Conservation (phyloP, 2,329 filamentous ascomycete genomes). For the Fusarium mexicanum region DNA sequence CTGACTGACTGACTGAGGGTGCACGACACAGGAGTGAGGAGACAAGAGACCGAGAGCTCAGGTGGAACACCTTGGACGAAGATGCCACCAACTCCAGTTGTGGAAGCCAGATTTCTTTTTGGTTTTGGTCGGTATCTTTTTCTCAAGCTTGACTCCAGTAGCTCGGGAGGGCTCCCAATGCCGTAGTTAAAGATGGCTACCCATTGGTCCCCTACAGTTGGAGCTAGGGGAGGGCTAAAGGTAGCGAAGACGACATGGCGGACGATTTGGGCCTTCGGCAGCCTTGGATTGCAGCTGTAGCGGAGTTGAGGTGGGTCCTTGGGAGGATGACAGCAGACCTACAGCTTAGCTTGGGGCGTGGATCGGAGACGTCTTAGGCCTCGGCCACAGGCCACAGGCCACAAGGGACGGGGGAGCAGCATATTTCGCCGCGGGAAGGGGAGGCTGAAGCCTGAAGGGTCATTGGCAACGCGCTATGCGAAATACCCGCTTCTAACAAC, state of each 20-base stretch:
- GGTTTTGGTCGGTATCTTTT: neutral
- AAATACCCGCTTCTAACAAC: conserved; percentile 19
- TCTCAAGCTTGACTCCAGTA: conserved; percentile 16
- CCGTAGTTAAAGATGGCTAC: conserved; percentile 21
- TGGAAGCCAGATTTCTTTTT: neutral
- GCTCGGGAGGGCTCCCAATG: conserved; percentile 29
- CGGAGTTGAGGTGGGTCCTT: conserved; percentile 7
- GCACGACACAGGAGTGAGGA: neutral
- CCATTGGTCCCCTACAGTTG: conserved; percentile 28
- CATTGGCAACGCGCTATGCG: conserved; percentile 10
- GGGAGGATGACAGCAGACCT: conserved; percentile 32
- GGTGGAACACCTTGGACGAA: neutral
- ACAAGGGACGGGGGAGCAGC: conserved; percentile 26
- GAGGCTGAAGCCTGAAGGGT: neutral
- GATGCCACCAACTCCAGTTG: neutral
- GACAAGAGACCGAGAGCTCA: neutral
- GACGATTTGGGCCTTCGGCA: conserved; percentile 9
- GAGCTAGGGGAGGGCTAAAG: conserved; percentile 16
- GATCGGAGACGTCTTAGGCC: conserved; percentile 18
- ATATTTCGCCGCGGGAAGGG: conserved; percentile 21
- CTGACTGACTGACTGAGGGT: neutral
- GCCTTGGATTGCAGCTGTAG: conserved; percentile 25
- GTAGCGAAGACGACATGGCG: conserved; percentile 9
- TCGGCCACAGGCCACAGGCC: neutral
- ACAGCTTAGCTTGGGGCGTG: conserved; percentile 9